These are phyloP conservation scores for Jasminum sambac DNA, from an alignment of 257 asterid genomes.

Conservation along the genomic window DNA sequence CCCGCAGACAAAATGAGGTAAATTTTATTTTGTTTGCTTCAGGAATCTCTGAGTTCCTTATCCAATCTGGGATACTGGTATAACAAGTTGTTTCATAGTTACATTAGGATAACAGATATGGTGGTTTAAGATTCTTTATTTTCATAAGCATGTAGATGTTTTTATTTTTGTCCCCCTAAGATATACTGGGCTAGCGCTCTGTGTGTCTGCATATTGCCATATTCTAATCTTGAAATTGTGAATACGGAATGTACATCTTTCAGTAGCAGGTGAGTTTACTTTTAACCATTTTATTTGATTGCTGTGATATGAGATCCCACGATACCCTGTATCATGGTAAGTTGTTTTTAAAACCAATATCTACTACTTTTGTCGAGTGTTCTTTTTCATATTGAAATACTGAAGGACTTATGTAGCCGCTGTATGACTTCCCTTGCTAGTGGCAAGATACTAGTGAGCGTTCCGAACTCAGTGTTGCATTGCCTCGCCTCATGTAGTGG, in stretches of 20 bases:
- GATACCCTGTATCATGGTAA: not conserved
- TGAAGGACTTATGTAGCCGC: not conserved
- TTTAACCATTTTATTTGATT: not conserved
- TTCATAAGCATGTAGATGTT: not conserved
- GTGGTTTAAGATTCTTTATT: not conserved
- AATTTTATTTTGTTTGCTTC: constrained; percentile 13
- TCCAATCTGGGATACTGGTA: not conserved
- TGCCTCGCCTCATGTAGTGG: not conserved
- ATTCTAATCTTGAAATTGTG: not conserved
- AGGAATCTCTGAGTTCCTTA: constrained; percentile 5
- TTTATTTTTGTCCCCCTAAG: not conserved
- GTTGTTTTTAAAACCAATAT: not conserved
- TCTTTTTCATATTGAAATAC: not conserved
- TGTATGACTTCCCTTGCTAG: not conserved
- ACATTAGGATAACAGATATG: not conserved
- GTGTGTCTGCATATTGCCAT: not conserved
- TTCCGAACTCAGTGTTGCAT: not conserved
- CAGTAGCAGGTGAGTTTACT: not conserved
- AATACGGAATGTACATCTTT: not conserved
- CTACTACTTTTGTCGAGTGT: not conserved
- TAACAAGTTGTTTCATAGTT: not conserved
- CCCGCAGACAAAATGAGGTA: constrained; percentile 36
- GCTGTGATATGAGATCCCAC: not conserved
- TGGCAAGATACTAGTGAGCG: not conserved
- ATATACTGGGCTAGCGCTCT: not conserved